Conservation (phyloP, 2,329 filamentous ascomycete genomes). For the Fusarium sulawesiense region DNA sequence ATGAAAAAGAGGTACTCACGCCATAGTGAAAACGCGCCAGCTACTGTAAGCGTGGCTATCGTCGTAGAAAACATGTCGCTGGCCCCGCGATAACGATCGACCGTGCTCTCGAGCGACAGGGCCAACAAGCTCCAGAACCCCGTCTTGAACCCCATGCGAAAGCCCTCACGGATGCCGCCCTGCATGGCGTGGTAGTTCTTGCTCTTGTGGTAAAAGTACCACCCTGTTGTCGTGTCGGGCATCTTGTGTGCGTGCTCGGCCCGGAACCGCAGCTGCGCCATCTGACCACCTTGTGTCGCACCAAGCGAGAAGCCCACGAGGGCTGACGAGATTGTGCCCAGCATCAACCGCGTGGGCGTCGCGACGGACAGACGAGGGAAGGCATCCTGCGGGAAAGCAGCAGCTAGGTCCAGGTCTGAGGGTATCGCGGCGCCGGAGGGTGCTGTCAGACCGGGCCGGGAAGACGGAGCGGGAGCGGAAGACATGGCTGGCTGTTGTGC, state of each 20-base stretch:
- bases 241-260: constrained; percentile 97
- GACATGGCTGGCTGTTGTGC: neutral
- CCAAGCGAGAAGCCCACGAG: constrained; percentile 77
- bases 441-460: constrained; percentile 33
- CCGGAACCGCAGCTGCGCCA: constrained; percentile 84
- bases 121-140: constrained; percentile 80
- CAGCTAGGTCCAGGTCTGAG: constrained; percentile 16
- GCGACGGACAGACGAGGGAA: constrained; percentile 70
- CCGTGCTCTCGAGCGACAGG: constrained; percentile 84
- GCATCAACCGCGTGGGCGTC: constrained; percentile 72
- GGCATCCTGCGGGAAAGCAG: constrained; percentile 45
- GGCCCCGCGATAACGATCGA: constrained; percentile 76
- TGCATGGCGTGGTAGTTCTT: constrained; percentile 92
- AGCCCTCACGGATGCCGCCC: constrained; percentile 81
- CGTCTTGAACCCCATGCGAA: constrained; percentile 78
- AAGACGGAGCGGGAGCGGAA: constrained; percentile 21
- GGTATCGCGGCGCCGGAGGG: constrained; percentile 25
- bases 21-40: constrained; percentile 87
- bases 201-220: constrained; percentile 99
- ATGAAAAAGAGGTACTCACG: constrained; percentile 65
- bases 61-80: constrained; percentile 85
- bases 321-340: constrained; percentile 73
- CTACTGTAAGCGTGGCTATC: constrained; percentile 83
- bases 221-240: constrained; percentile 82
- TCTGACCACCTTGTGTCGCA: constrained; percentile 76